A percentile compares a stretch with the other conserved stretches of the same genome.
These are phyloP conservation scores for Scorias spongiosa DNA, from an alignment of 2,329 filamentous ascomycete genomes.

Conservation along the genomic window DNA sequence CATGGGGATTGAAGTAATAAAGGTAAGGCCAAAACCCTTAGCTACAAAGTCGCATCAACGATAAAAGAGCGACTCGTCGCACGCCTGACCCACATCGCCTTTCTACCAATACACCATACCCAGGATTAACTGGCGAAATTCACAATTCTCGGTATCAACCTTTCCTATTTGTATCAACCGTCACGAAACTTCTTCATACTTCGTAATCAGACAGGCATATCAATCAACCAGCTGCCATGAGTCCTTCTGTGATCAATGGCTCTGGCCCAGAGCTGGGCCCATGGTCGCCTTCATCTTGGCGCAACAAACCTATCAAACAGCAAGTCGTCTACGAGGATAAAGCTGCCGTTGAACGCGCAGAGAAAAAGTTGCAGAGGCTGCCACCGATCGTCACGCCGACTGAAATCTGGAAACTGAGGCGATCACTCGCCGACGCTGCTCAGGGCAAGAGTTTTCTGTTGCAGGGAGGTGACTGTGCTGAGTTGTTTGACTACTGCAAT, in stretches of 20 bases:
- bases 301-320: conserved; percentile 65
- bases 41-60: no score
- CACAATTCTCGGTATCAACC: no score
- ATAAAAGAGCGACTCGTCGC: no score
- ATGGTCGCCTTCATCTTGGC: conserved; percentile 58
- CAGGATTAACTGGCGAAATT: no score
- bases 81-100: no score
- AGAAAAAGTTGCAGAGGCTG: conserved; percentile 49
- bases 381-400: conserved; percentile 66
- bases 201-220: no score
- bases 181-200: no score
- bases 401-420: conserved; percentile 68
- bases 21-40: no score
- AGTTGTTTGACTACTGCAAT: conserved; percentile 93
- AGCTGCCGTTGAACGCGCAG: conserved; percentile 42
- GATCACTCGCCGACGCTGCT: conserved; percentile 70
- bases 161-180: no score
- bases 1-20: no score
- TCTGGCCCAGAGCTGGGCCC: background rate
- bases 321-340: conserved; percentile 53
- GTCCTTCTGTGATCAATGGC: background rate
- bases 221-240: background rate
- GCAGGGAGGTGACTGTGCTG: conserved; percentile 92
- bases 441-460: conserved; percentile 83
- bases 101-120: no score